Conservation (phyloP, 495 filamentous ascomycete genomes). For the Neurospora sp. region DNA sequence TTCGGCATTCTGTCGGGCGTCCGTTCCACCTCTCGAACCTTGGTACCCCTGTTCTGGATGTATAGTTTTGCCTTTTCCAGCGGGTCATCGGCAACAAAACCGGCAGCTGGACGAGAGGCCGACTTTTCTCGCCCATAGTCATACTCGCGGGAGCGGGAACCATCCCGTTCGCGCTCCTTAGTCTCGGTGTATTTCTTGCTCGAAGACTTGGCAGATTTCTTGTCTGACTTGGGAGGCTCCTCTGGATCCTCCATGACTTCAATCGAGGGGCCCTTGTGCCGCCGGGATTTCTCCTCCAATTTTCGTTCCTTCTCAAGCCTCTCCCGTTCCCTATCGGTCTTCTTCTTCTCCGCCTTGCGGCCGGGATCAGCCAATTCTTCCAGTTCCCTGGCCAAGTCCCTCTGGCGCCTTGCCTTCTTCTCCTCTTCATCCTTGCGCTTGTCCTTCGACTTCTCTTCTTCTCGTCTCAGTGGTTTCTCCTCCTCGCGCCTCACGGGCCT, state of each 20-base stretch:
- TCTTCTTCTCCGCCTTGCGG: slow-evolving; percentile 16
- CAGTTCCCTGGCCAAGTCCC: slow-evolving; percentile 4
- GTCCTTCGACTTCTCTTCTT: slow-evolving; percentile 14
- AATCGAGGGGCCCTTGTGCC: slow-evolving; percentile 14
- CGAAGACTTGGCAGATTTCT: slow-evolving; percentile 27
- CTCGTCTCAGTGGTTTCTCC: slow-evolving; percentile 3
- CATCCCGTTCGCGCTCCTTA: slow-evolving; percentile 22
- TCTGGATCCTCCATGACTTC: slow-evolving; percentile 20
- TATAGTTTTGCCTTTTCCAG: neutral
- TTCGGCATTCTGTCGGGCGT: neutral
- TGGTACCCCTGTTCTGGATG: neutral
- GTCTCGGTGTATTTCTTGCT: slow-evolving; percentile 27
- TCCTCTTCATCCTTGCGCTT: slow-evolving; percentile 19
- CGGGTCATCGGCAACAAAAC: neutral
- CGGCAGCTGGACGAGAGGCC: slow-evolving; percentile 11
- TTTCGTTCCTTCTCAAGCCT: slow-evolving; percentile 22
- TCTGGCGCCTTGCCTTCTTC: slow-evolving; percentile 16
- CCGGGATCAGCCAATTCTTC: slow-evolving; percentile 8
- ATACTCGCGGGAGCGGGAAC: slow-evolving; percentile 16
- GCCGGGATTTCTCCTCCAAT: slow-evolving; percentile 28
- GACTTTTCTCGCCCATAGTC: slow-evolving; percentile 21
- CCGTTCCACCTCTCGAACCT: neutral
- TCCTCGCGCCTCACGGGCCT: slow-evolving; percentile 11
- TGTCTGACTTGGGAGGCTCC: slow-evolving; percentile 23
- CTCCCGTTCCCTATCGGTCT: slow-evolving; percentile 5